Evolutionary conservation across 805 yeast species (phyloP).

Genomic region (Monosporozyma unispora): DNA sequence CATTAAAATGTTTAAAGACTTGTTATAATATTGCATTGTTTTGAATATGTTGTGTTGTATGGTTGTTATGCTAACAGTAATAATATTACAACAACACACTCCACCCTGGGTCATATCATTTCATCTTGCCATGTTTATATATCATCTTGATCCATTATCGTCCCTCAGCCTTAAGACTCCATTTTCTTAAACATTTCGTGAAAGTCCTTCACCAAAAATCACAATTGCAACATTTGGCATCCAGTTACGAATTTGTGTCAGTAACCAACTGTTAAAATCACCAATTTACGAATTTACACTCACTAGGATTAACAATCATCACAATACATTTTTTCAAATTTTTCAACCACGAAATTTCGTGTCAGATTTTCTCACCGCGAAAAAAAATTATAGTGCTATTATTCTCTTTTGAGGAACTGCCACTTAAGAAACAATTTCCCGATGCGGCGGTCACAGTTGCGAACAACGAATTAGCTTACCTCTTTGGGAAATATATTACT

Average conservation of each 20-base stretch:
- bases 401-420: not conserved
- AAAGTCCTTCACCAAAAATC: not conserved
- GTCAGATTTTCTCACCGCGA: too few relatives aligned
- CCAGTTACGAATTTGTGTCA: not conserved
- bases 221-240: not conserved
- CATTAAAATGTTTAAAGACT: conserved; percentile 53
- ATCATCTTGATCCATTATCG: not conserved
- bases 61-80: not conserved
- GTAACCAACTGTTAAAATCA: not conserved
- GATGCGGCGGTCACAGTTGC: too few relatives aligned
- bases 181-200: not conserved
- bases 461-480: too few relatives aligned
- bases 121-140: not conserved
- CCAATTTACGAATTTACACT: too few relatives aligned
- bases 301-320: not conserved
- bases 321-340: not conserved
- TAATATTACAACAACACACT: not conserved
- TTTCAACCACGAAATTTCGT: not conserved
- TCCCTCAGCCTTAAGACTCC: not conserved
- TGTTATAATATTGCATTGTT: conserved; percentile 28
- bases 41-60: not conserved
- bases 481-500: too few relatives aligned
- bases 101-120: not conserved
- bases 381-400: not conserved
- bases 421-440: not conserved